These are phyloP conservation scores for Leccinum imitatum DNA, from an alignment of 768 basidiomycete species.

Conservation along the genomic window DNA sequence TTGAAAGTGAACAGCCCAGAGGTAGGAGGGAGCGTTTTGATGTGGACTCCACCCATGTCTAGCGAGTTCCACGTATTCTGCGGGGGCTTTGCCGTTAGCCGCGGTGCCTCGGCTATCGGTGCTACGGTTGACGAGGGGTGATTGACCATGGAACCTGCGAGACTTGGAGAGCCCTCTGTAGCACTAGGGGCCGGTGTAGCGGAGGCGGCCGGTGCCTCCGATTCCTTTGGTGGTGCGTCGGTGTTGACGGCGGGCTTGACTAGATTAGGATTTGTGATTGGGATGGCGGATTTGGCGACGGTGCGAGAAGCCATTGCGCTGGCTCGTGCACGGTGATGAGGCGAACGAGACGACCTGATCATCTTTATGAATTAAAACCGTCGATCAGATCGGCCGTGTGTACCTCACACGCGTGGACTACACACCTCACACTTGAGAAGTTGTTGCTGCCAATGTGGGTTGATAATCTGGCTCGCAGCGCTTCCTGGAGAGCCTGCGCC, in stretches of 20 bases:
- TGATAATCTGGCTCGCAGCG: constrained; percentile 60
- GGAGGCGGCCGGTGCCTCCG: constrained; percentile 29
- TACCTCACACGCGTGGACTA: constrained; percentile 28
- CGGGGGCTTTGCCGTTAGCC: constrained; percentile 65
- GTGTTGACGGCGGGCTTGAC: constrained; percentile 43
- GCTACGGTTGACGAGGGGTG: constrained; percentile 78
- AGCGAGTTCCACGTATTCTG: constrained; percentile 85
- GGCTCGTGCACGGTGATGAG: constrained; percentile 93
- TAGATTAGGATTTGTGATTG: constrained; percentile 88
- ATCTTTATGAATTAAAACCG: constrained; percentile 47
- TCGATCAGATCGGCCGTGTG: constrained; percentile 21
- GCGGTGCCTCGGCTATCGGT: constrained; percentile 65
- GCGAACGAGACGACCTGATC: constrained; percentile 80
- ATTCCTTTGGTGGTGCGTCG: constrained; percentile 30
- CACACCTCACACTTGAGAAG: constrained; percentile 88
- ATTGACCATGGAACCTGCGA: constrained; percentile 38
- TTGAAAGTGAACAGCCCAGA: constrained; percentile 81
- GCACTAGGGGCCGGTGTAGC: constrained; percentile 33
- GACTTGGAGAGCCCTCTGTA: constrained; percentile 37
- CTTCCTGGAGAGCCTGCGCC: constrained; percentile 59
- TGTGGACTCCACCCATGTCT: constrained; percentile 93
- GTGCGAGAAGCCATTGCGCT: constrained; percentile 92
- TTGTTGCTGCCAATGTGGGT: constrained; percentile 91
- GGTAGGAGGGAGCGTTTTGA: constrained; percentile 82
- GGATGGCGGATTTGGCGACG: constrained; percentile 81